Evolutionary conservation across 2,329 filamentous ascomycete species (phyloP).

Genomic region (Penicillium nordicum): DNA sequence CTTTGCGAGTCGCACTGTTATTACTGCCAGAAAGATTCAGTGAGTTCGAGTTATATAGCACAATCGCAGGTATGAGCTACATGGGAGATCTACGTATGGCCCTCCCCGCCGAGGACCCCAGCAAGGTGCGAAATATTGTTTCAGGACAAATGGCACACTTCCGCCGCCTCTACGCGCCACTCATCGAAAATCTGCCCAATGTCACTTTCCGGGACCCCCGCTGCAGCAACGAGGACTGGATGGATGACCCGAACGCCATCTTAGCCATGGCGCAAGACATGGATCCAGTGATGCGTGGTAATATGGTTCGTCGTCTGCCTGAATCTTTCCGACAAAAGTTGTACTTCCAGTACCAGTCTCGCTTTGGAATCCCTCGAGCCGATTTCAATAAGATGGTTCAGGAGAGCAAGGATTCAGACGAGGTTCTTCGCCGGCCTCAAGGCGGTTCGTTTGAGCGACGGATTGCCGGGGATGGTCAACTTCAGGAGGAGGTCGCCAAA

Average conservation of each 20-base stretch:
- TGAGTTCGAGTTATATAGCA: conserved; percentile 82
- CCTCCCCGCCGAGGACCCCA: conserved; percentile 82
- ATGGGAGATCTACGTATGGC: conserved; percentile 95
- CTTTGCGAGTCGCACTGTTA: conserved; percentile 82
- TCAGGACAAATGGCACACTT: conserved; percentile 88
- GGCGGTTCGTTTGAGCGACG: conserved; percentile 82
- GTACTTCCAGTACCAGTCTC: conserved; percentile 92
- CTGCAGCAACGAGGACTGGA: conserved; percentile 59
- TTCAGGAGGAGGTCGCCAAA: conserved; percentile 67
- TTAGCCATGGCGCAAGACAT: conserved; percentile 79
- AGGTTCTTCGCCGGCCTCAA: conserved; percentile 67
- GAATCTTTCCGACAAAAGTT: conserved; percentile 81
- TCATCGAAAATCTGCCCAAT: conserved; percentile 88
- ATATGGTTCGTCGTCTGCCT: conserved; percentile 92
- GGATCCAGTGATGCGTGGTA: conserved; percentile 83
- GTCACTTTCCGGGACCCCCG: conserved; percentile 69
- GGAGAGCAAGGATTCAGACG: conserved; percentile 63
- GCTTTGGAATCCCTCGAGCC: conserved; percentile 76
- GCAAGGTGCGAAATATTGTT: conserved; percentile 93
- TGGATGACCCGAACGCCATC: conserved; percentile 61
- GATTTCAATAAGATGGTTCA: conserved; percentile 86
- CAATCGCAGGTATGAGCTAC: conserved; percentile 89
- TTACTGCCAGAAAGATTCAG: conserved; percentile 81
- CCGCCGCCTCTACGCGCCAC: conserved; percentile 80
- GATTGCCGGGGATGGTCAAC: conserved; percentile 68